phyloP scores from a whole-genome alignment of 225 moss, liverwort and hornwort genomes.

The Bryoerythrophyllum caledonicum region DNA sequence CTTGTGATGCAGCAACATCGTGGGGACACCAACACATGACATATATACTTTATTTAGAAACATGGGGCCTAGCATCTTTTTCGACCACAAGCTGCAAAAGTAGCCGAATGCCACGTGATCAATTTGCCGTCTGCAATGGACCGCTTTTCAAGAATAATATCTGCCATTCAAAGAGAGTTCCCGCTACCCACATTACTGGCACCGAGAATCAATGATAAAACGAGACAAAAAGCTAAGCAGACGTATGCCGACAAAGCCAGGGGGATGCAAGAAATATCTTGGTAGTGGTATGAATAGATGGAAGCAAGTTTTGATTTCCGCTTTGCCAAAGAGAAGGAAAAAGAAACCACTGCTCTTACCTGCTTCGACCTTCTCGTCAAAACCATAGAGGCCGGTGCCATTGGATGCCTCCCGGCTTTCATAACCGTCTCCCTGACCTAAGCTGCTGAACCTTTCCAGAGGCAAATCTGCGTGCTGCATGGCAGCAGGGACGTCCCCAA shows the following conservation, averaged over 20 bases:
- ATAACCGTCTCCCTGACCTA: constrained; percentile 54
- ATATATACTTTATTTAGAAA: neutral
- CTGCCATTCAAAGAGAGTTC: neutral
- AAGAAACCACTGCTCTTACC: constrained; percentile 28
- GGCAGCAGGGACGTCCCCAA: constrained; percentile 28
- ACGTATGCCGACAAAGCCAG: neutral
- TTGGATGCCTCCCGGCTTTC: constrained; percentile 64
- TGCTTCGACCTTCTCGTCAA: constrained; percentile 64
- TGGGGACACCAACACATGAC: neutral
- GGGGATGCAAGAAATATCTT: too few relatives aligned
- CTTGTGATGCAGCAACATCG: neutral
- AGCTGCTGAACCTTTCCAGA: constrained; percentile 42
- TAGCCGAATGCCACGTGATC: too few relatives aligned
- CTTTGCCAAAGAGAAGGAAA: too few relatives aligned
- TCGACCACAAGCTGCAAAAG: too few relatives aligned
- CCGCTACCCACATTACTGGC: neutral
- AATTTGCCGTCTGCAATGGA: too few relatives aligned
- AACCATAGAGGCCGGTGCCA: constrained; percentile 47
- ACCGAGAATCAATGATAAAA: neutral
- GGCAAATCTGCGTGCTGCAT: constrained; percentile 12
- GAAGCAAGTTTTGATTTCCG: too few relatives aligned
- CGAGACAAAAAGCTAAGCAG: neutral
- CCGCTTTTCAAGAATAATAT: constrained; percentile 17
- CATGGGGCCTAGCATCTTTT: too few relatives aligned
- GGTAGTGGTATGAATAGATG: too few relatives aligned